Evolutionary conservation across 31 red algal genomes (phyloP), one percentile per base, ranked within the genome.

Genomic region (Porphyra umbilicalis): DNA sequence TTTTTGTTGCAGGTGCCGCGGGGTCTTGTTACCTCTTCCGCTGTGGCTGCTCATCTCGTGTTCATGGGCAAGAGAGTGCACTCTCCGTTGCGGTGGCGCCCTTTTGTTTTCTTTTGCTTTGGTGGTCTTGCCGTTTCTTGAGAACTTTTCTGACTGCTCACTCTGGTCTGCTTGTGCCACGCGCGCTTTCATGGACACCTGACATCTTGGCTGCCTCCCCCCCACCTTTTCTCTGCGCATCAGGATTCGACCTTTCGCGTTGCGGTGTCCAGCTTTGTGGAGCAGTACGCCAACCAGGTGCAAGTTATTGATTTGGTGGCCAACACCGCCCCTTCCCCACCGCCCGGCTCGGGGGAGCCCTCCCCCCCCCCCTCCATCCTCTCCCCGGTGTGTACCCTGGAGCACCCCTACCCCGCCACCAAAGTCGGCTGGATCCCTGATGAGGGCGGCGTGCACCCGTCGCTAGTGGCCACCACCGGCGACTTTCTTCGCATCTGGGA

Each of bases 361-460:
- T 29, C 57, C 77, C 87, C 87, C 36, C 84, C 82, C 35, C 80
- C 87, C 1, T 83, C 85, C 35, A 83, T 85, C 57, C 67, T 87
- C 32, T 68, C 88, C 32, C 78, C 44, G 44, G 36, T 87, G n/a
- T 74, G 80, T 36, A 86, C 89, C 18, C 82, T 90, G 40, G 90
- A 91, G 57, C 90, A 92, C 76, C 83, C 88, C 34, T 92, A 91
- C 82, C 95, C 95, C 8, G 90, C 91, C 35, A 98, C 92, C 82
- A 98, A 98, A 82, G 83, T 98, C 38, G 81, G 81, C 39, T 98
- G 86, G 83, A 94, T 94, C 44, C 95, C 95, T 29, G 95, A 98
- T 81, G 80, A 75, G 36, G 39, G 83, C 71, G 86, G 80, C 39
- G 83, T 67, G 0, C 85, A 85, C 40, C 78, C 85, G 42, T 85